Percentiles rank a stretch among this genome's conserved stretches.
Evolutionary conservation across 2,329 filamentous ascomycete species (phyloP).

Genomic region (Calonectria pauciramosa): DNA sequence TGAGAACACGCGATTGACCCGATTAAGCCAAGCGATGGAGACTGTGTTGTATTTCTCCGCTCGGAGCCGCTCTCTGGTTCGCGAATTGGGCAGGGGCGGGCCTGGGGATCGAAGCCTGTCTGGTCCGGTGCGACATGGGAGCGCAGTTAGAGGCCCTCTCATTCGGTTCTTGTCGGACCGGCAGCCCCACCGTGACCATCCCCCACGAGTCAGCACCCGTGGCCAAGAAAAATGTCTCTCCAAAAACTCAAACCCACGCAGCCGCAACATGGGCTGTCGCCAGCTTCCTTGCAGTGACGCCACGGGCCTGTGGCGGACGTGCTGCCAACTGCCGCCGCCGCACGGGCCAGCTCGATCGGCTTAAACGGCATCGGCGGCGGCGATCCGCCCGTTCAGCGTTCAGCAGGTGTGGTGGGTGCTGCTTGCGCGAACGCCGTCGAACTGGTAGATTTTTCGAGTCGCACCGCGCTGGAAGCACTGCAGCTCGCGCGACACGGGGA

Average conservation of each 20-base stretch:
- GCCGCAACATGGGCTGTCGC: background rate
- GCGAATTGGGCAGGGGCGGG: background rate
- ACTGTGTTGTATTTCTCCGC: slow-evolving; percentile 19
- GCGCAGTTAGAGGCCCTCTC: background rate
- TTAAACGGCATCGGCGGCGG: slow-evolving; percentile 19
- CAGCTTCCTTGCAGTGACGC: background rate
- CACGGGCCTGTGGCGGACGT: background rate
- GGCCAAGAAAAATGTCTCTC: slow-evolving; percentile 2
- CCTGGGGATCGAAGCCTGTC: slow-evolving; percentile 1
- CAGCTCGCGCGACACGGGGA: background rate
- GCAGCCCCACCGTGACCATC: background rate
- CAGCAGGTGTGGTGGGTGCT: background rate
- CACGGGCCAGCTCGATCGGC: slow-evolving; percentile 20
- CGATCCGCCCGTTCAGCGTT: background rate
- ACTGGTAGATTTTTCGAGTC: background rate
- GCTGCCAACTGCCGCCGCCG: slow-evolving; percentile 12
- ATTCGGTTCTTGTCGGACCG: slow-evolving; percentile 10
- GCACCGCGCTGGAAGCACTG: background rate
- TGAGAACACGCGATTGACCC: slow-evolving; percentile 12
- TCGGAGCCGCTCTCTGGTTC: slow-evolving; percentile 15
- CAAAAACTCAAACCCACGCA: background rate
- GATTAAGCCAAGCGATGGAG: slow-evolving; percentile 8
- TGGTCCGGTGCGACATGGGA: background rate
- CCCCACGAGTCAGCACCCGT: slow-evolving; percentile 8
- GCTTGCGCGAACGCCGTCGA: background rate